phyloP scores from a whole-genome alignment of 2,329 filamentous ascomycete genomes.

The Diaporthe sp. region DNA sequence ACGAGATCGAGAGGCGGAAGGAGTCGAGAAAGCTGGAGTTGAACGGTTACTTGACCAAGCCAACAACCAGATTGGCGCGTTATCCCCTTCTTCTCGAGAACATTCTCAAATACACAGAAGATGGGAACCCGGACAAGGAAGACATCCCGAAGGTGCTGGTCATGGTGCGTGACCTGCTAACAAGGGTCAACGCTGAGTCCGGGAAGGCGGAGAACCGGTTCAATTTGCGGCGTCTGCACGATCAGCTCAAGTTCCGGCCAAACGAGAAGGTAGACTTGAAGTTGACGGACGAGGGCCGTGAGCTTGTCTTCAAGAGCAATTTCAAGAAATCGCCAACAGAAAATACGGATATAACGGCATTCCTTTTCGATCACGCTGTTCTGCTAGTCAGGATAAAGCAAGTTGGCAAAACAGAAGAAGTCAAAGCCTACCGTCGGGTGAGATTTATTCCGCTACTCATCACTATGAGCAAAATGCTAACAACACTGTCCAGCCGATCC shows the following conservation, averaged over 20 bases:
- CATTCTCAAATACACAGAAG: conserved; percentile 91
- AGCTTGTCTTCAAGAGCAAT: conserved; percentile 93
- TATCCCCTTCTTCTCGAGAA: conserved; percentile 94
- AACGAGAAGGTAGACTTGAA: conserved; percentile 95
- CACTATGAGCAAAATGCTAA: conserved; percentile 37
- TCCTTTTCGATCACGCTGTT: conserved; percentile 96
- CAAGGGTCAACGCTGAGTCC: conserved; percentile 92
- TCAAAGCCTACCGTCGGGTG: conserved; percentile 89
- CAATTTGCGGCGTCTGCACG: conserved; percentile 91
- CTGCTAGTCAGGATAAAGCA: conserved; percentile 92
- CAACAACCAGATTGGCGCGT: conserved; percentile 92
- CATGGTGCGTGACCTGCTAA: conserved; percentile 88
- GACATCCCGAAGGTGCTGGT: conserved; percentile 92
- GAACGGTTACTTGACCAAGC: conserved; percentile 98
- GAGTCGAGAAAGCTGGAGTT: conserved; percentile 97
- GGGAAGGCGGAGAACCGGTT: conserved; percentile 98
- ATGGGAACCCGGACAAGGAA: conserved; percentile 89
- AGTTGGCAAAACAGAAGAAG: conserved; percentile 92
- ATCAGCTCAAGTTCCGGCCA: conserved; percentile 90
- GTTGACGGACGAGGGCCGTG: conserved; percentile 91
- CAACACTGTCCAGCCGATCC: conserved; percentile 77
- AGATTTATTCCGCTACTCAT: conserved; percentile 45
- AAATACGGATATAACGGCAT: conserved; percentile 90
- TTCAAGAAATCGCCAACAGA: conserved; percentile 95
- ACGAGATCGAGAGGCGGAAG: conserved; percentile 95